phyloP scores from a whole-genome alignment of 2,329 filamentous ascomycete species.

The Thermothelomyces thermophilus region DNA sequence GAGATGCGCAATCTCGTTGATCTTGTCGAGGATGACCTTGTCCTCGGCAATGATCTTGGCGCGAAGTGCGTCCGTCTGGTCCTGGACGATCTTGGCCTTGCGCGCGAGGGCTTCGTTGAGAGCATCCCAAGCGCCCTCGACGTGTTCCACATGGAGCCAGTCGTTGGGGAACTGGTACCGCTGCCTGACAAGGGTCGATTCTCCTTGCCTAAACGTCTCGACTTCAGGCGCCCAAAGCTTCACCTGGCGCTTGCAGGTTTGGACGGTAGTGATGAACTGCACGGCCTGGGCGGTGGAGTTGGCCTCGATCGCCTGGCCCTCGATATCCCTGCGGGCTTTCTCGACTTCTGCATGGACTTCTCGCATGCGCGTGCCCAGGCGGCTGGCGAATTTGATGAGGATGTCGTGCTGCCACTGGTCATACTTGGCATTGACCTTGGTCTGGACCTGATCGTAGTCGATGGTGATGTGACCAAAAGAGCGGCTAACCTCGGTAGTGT shows the following conservation, averaged over 20 bases:
- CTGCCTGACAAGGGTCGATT: constrained; percentile 84
- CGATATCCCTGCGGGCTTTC: constrained; percentile 81
- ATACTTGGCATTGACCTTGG: constrained; percentile 98
- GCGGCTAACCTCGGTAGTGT: constrained; percentile 89
- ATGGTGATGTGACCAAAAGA: constrained; percentile 92
- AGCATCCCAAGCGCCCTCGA: constrained; percentile 92
- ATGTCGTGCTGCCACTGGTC: constrained; percentile 99
- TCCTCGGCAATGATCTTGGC: constrained; percentile 95
- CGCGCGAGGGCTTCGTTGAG: constrained; percentile 86
- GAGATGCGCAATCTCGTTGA: constrained; percentile 72
- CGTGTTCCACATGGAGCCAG: constrained; percentile 93
- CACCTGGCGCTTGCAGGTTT: constrained; percentile 90
- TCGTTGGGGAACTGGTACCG: constrained; percentile 89
- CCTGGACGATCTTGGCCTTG: constrained; percentile 91
- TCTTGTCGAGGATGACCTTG: constrained; percentile 81
- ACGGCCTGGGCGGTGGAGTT: constrained; percentile 96
- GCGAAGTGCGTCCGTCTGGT: constrained; percentile 89
- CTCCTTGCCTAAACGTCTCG: constrained; percentile 90
- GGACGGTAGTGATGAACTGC: constrained; percentile 95
- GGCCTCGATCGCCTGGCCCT: constrained; percentile 85
- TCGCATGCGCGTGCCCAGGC: constrained; percentile 82
- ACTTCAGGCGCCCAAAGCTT: constrained; percentile 94
- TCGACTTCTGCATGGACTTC: constrained; percentile 91
- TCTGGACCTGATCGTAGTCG: constrained; percentile 97
- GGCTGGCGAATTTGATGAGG: constrained; percentile 81